phyloP scores from a whole-genome alignment of 352 stramenopile genomes.

The Bremia lactucae region DNA sequence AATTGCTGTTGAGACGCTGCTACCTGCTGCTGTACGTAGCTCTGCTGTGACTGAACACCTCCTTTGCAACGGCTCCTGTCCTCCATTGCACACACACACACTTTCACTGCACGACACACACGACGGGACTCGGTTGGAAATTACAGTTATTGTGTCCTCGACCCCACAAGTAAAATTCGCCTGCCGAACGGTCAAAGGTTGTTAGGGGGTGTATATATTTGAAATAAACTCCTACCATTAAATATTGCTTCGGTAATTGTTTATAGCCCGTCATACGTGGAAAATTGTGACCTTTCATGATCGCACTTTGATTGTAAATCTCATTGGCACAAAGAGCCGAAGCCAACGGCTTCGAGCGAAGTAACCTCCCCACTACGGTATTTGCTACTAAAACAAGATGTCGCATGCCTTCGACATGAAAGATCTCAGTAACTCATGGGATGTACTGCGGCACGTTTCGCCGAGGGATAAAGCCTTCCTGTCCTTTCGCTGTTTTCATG shows the following conservation, averaged over 20 bases:
- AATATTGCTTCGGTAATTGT: too few relatives aligned
- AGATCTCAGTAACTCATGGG: slow-evolving; percentile 47
- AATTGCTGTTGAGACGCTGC: slow-evolving; percentile 21
- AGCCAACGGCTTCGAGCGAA: background rate
- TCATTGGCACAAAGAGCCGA: slow-evolving; percentile 21
- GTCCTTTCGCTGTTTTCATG: slow-evolving; percentile 21
- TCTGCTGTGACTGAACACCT: slow-evolving; percentile 33
- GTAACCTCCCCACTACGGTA: background rate
- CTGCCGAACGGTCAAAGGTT: too few relatives aligned
- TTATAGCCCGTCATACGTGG: background rate
- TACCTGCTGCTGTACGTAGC: slow-evolving; percentile 26
- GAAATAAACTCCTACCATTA: too few relatives aligned
- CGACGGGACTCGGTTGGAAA: too few relatives aligned
- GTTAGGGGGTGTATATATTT: slow-evolving; percentile 7
- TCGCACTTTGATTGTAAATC: background rate
- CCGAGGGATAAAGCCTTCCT: slow-evolving; percentile 46
- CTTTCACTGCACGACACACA: slow-evolving; percentile 9
- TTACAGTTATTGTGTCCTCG: too few relatives aligned
- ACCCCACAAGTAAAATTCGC: too few relatives aligned
- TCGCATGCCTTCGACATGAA: slow-evolving; percentile 4
- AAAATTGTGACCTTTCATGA: slow-evolving; percentile 17
- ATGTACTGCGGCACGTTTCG: slow-evolving; percentile 78
- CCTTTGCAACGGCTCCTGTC: slow-evolving; percentile 39
- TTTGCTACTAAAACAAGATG: background rate
- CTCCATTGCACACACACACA: slow-evolving; percentile 22